phyloP scores from a whole-genome alignment of 2,329 filamentous ascomycete genomes.

The Talaromyces sp. region DNA sequence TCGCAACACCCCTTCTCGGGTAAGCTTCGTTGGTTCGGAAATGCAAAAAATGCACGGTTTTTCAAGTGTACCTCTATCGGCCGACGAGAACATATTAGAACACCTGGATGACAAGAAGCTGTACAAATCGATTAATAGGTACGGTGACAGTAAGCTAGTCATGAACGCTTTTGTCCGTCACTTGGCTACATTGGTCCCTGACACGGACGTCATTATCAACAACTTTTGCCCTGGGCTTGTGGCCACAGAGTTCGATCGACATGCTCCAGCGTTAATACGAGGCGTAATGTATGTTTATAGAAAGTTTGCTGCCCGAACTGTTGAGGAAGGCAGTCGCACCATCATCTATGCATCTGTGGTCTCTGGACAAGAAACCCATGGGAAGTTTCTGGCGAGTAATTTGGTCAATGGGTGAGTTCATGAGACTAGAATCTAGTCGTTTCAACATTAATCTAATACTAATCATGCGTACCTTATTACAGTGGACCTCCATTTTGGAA shows the following conservation, averaged over 20 bases:
- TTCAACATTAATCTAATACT: neutral
- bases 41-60: constrained; percentile 10
- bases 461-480: neutral
- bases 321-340: constrained; percentile 10
- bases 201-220: constrained; percentile 17
- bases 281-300: constrained; percentile 9
- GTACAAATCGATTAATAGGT: constrained; percentile 7
- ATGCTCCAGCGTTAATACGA: constrained; percentile 7
- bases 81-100: neutral
- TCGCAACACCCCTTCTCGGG: constrained; percentile 9
- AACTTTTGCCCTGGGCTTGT: constrained; percentile 17
- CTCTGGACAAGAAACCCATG: constrained; percentile 13
- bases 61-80: neutral
- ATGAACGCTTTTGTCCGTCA: constrained; percentile 16
- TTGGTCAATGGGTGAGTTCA: constrained; percentile 5
- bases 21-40: constrained; percentile 16
- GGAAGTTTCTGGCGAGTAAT: constrained; percentile 12
- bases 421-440: too few relatives aligned
- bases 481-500: constrained; percentile 4
- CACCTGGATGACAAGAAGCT: constrained; percentile 1
- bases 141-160: constrained; percentile 16
- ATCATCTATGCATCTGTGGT: constrained; percentile 13
- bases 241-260: constrained; percentile 7
- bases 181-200: constrained; percentile 9
- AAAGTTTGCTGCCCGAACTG: neutral